A percentile compares a stretch with the other conserved stretches of the same genome.
phyloP scores from a whole-genome alignment of 192 early-diverging fungal genomes.

The Backusella tuberculispora region DNA sequence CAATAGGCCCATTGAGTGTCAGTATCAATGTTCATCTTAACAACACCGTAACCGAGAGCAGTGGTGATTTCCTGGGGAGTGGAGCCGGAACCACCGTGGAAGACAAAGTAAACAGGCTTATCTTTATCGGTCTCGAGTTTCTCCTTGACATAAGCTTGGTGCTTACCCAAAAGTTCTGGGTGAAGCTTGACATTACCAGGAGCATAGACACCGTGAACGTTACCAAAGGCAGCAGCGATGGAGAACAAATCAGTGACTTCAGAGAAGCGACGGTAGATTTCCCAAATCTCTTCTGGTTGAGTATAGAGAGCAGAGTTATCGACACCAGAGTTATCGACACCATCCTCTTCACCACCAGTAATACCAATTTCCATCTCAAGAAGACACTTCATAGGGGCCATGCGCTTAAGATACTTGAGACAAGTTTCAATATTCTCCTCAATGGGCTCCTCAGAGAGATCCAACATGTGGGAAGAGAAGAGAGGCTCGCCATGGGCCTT shows the following conservation, averaged over 20 bases:
- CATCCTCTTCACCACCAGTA: slow-evolving; percentile 98
- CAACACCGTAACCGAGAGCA: slow-evolving; percentile 60
- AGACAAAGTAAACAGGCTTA: slow-evolving; percentile 94
- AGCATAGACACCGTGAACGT: slow-evolving; percentile 82
- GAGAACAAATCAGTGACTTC: slow-evolving; percentile 89
- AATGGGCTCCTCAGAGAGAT: slow-evolving; percentile 93
- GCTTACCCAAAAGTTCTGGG: slow-evolving; percentile 90
- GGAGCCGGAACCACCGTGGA: slow-evolving; percentile 77
- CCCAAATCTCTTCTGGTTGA: slow-evolving; percentile 94
- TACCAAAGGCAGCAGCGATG: slow-evolving; percentile 74
- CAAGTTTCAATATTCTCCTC: slow-evolving; percentile 92
- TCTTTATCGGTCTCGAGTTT: slow-evolving; percentile 58
- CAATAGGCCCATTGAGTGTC: slow-evolving; percentile 98
- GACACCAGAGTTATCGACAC: slow-evolving; percentile 93
- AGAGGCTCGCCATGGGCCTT: slow-evolving; percentile 90
- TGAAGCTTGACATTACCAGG: slow-evolving; percentile 94
- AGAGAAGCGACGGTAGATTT: slow-evolving; percentile 89
- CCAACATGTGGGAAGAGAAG: slow-evolving; percentile 97
- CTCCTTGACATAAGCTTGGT: slow-evolving; percentile 82
- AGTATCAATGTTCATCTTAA: slow-evolving; percentile 99
- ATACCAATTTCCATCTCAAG: slow-evolving; percentile 99
- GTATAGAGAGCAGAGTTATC: slow-evolving; percentile 93
- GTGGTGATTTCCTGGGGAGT: slow-evolving; percentile 53
- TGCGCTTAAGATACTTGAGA: slow-evolving; percentile 90
- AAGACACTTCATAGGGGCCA: slow-evolving; percentile 84